Conservation (phyloP, 805 yeast species). For the Teunomyces gatunensis region DNA sequence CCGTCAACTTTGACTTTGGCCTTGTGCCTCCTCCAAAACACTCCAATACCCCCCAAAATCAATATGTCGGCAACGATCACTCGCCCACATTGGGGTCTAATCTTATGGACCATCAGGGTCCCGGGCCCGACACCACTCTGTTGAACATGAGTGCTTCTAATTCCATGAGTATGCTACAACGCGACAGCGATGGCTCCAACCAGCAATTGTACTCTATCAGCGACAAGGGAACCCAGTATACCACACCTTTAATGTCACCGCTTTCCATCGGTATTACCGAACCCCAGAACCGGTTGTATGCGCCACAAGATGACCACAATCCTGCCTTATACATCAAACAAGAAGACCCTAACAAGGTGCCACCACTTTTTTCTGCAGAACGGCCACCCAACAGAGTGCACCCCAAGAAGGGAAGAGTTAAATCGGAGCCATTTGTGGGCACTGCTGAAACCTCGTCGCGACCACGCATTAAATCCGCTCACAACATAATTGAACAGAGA, state of each 20-base stretch:
- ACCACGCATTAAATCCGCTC: slow-evolving; percentile 32
- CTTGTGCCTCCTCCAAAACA: slow-evolving; percentile 4
- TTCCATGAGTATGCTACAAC: slow-evolving; percentile 1
- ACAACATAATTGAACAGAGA: slow-evolving; percentile 43
- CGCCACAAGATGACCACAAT: slow-evolving; percentile 19
- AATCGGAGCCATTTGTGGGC: slow-evolving; percentile 1
- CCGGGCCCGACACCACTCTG: not conserved
- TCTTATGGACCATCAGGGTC: not conserved
- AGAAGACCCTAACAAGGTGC: slow-evolving; percentile 1
- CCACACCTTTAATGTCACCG: slow-evolving; percentile 2
- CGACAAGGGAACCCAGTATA: not conserved
- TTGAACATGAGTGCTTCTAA: slow-evolving; percentile 2
- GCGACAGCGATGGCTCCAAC: not conserved
- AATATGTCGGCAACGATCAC: not conserved
- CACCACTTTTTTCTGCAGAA: slow-evolving; percentile 1
- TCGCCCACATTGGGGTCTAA: not conserved
- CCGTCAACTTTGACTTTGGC: slow-evolving; percentile 25
- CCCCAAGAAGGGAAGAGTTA: slow-evolving; percentile 11
- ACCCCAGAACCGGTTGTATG: slow-evolving; percentile 12
- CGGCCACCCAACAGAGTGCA: not conserved
- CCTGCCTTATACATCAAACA: slow-evolving; percentile 20
- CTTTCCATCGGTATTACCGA: slow-evolving; percentile 3
- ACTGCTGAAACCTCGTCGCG: not conserved
- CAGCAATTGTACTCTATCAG: not conserved
- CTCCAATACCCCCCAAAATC: not conserved